Evolutionary conservation across 495 filamentous ascomycete genomes (phyloP).

Genomic region (Podospora conica): DNA sequence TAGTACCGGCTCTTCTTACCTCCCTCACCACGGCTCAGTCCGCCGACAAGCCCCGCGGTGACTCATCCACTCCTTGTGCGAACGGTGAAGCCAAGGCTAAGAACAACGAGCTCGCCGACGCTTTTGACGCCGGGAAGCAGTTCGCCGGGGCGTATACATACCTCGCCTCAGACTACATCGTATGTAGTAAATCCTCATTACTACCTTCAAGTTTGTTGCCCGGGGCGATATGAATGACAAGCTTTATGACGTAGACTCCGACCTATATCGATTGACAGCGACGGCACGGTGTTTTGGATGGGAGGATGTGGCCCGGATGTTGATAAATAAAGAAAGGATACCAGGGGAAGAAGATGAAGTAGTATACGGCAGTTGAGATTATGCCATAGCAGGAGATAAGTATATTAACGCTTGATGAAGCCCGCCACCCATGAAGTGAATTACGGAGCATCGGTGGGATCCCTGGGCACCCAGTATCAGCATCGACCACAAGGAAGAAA

Average conservation of each 20-base stretch:
- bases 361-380: no score
- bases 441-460: constrained; percentile 28
- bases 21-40: not conserved
- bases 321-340: no score
- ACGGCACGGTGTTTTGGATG: no score
- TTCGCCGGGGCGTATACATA: not conserved
- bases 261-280: not conserved
- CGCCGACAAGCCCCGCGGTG: not conserved
- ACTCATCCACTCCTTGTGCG: not conserved
- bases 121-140: not conserved
- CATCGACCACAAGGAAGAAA: not conserved
- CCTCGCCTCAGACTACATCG: not conserved
- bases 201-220: not conserved
- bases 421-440: no score
- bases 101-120: not conserved
- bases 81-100: not conserved
- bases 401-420: no score
- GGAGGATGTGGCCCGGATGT: no score
- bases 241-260: not conserved
- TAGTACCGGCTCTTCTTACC: not conserved
- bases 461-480: constrained; percentile 22
- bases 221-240: not conserved
- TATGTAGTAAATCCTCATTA: not conserved
- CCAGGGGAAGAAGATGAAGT: no score
- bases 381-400: no score